These are phyloP conservation scores for Suaeda aralocaspica DNA, from an alignment of 148 eudicot genomes.

Conservation along the genomic window DNA sequence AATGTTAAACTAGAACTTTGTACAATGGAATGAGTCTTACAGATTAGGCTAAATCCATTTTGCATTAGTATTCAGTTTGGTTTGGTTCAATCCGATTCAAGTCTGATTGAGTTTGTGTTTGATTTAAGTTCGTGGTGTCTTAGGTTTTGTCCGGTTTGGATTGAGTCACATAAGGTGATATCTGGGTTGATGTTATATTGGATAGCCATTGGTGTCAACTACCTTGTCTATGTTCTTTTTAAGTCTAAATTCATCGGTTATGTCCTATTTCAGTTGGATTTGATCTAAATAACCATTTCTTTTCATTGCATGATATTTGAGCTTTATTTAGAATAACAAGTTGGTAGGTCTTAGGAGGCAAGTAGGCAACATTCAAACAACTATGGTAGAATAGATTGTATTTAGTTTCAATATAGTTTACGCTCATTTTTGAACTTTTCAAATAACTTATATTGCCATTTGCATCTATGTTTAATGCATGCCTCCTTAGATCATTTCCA, in stretches of 20 bases:
- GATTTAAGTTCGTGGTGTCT: background rate
- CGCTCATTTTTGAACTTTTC: constrained; percentile 1
- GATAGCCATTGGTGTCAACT: background rate
- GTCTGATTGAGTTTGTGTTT: background rate
- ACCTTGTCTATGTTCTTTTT: background rate
- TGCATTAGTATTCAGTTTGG: background rate
- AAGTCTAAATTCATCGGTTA: background rate
- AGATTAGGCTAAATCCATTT: background rate
- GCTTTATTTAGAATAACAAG: background rate
- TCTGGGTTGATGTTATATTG: background rate
- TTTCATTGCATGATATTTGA: background rate
- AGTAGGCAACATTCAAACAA: background rate
- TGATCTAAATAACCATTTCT: background rate
- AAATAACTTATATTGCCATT: background rate
- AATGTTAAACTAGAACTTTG: background rate
- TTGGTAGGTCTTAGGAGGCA: background rate
- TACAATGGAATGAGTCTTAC: no score
- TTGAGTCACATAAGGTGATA: background rate
- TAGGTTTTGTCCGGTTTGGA: background rate
- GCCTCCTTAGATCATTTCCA: background rate
- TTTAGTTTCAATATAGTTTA: background rate
- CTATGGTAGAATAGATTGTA: background rate
- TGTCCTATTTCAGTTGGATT: background rate
- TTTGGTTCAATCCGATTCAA: background rate
- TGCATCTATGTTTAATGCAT: background rate